Evolutionary conservation across 1,284 basidiomycete species (phyloP).

Genomic region (Irpex sp.): DNA sequence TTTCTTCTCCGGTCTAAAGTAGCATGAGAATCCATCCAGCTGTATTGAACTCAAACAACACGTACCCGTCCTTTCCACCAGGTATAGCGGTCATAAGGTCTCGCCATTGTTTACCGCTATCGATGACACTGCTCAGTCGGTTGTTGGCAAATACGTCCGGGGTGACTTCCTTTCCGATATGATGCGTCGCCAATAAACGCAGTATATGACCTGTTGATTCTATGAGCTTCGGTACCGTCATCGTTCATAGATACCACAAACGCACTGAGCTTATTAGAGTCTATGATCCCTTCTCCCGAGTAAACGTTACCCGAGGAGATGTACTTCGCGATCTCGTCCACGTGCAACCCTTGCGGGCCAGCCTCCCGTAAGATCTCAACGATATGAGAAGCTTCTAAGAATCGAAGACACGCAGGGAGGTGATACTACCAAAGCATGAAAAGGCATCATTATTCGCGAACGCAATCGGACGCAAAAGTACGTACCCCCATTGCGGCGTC

Average conservation of each 20-base stretch:
- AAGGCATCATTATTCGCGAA: neutral
- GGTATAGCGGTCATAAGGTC: constrained; percentile 27
- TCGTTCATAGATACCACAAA: constrained; percentile 1
- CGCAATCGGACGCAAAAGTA: constrained; percentile 14
- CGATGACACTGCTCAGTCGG: constrained; percentile 61
- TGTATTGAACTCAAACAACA: constrained; percentile 18
- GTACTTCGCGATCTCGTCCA: constrained; percentile 44
- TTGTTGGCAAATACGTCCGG: constrained; percentile 69
- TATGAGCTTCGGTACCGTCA: neutral
- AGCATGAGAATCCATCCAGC: neutral
- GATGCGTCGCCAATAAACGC: constrained; percentile 69
- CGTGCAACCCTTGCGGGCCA: constrained; percentile 53
- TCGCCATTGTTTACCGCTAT: constrained; percentile 51
- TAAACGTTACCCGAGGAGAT: constrained; percentile 8
- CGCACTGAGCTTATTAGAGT: constrained; percentile 48
- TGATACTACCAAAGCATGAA: constrained; percentile 47
- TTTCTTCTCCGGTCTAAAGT: constrained; percentile 48
- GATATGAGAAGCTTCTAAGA: constrained; percentile 63
- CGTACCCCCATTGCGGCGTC: constrained; percentile 65
- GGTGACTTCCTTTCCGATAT: constrained; percentile 58
- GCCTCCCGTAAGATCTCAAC: constrained; percentile 64
- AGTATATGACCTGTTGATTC: constrained; percentile 51
- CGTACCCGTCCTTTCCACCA: constrained; percentile 15
- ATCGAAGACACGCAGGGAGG: constrained; percentile 63
- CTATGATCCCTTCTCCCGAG: constrained; percentile 24